Conservation (phyloP, 176 grass and related monocot species). For the Lolium rigidum region DNA sequence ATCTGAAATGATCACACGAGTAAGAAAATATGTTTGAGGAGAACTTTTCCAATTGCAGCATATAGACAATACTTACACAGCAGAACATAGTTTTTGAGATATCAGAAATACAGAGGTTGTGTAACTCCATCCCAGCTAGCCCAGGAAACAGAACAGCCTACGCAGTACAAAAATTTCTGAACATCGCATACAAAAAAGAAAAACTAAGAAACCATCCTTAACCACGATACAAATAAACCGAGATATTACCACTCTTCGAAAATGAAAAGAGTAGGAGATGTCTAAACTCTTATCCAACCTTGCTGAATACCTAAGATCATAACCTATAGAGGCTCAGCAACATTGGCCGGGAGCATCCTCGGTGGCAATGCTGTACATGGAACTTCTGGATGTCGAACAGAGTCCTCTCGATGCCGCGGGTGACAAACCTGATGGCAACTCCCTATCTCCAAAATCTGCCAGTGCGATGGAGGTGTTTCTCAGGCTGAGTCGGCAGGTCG, state of each 20-base stretch:
- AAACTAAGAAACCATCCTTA: slow-evolving; percentile 32
- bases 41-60: no score
- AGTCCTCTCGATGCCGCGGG: slow-evolving; percentile 59
- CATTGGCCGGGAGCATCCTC: slow-evolving; percentile 63
- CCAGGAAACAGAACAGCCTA: slow-evolving; percentile 29
- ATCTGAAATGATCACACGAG: no score
- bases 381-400: slow-evolving; percentile 72
- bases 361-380: slow-evolving; percentile 57
- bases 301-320: slow-evolving; percentile 32
- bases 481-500: slow-evolving; percentile 62
- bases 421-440: slow-evolving; percentile 77
- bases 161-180: slow-evolving; percentile 38
- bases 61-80: no score
- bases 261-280: slow-evolving; percentile 42
- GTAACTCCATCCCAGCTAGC: slow-evolving; percentile 1
- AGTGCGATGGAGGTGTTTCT: slow-evolving; percentile 72
- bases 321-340: slow-evolving; percentile 68
- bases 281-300: slow-evolving; percentile 39
- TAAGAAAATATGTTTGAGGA: no score
- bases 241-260: slow-evolving; percentile 26
- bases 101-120: no score
- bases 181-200: not conserved
- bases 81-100: no score
- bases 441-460: slow-evolving; percentile 74
- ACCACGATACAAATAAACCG: slow-evolving; percentile 37